Evolutionary conservation across 2,329 filamentous ascomycete genomes (phyloP).

Genomic region (Colletotrichum aenigma): DNA sequence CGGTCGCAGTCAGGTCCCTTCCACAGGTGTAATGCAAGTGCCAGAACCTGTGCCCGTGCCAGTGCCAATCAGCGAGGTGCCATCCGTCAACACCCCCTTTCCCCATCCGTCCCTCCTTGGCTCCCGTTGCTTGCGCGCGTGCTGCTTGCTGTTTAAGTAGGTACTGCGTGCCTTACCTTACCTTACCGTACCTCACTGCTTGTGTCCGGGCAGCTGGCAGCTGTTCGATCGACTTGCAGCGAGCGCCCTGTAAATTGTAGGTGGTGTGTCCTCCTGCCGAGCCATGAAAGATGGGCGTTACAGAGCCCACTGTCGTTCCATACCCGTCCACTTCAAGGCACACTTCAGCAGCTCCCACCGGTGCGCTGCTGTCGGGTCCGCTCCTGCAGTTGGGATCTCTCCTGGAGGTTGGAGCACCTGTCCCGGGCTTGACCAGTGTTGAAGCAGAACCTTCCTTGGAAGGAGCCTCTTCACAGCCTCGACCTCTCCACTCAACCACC

Average conservation of each 20-base stretch:
- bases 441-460: background rate
- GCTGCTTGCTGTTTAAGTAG: background rate
- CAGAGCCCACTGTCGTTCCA: background rate
- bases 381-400: background rate
- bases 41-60: background rate
- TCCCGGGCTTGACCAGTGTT: background rate
- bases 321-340: background rate
- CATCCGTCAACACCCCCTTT: background rate
- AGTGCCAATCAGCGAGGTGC: background rate
- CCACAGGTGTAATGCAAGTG: background rate
- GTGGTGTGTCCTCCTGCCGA: background rate
- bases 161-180: background rate
- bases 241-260: background rate
- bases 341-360: background rate
- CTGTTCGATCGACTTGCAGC: background rate
- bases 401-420: background rate
- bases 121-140: background rate
- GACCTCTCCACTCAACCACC: constrained; percentile 13
- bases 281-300: background rate
- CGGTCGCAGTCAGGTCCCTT: background rate
- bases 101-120: background rate
- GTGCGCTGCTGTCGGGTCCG: background rate
- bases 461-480: background rate
- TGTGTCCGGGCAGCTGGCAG: background rate
- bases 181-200: too few species aligned